These are phyloP conservation scores for Noccaea caerulescens DNA, from an alignment of 345 rosid species.

Conservation along the genomic window DNA sequence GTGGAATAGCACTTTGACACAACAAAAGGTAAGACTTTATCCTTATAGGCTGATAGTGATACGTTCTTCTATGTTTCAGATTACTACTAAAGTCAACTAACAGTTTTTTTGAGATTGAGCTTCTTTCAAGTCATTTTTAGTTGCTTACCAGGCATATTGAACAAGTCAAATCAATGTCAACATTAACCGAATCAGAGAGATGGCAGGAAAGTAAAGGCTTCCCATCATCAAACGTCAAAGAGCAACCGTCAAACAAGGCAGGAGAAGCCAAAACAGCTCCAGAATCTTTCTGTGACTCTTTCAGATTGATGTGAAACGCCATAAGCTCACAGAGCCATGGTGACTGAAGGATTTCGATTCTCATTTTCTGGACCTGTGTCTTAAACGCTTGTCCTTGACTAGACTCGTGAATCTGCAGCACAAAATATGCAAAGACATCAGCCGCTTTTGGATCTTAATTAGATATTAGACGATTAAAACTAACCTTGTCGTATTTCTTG, in stretches of 20 bases:
- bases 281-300: constrained; percentile 56
- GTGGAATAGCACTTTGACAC: constrained; percentile 43
- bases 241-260: constrained; percentile 70
- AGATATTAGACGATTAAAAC: neutral
- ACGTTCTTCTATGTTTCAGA: constrained; percentile 21
- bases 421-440: constrained; percentile 14
- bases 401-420: constrained; percentile 75
- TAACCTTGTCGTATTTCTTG: constrained; percentile 92
- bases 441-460: neutral
- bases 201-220: constrained; percentile 81
- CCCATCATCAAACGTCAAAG: constrained; percentile 58
- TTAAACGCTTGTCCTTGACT: constrained; percentile 94
- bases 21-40: constrained; percentile 26
- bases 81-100: constrained; percentile 39
- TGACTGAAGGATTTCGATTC: constrained; percentile 87
- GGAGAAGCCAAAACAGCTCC: constrained; percentile 31
- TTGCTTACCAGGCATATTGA: constrained; percentile 91
- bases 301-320: constrained; percentile 87
- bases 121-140: constrained; percentile 7
- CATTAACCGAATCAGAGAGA: constrained; percentile 76
- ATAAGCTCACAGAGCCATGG: constrained; percentile 95
- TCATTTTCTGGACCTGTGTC: constrained; percentile 83
- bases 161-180: constrained; percentile 86
- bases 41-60: constrained; percentile 28
- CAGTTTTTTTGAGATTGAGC: constrained; percentile 27